Conservation (phyloP, 306 rosid genomes). For the Purshia tridentata region DNA sequence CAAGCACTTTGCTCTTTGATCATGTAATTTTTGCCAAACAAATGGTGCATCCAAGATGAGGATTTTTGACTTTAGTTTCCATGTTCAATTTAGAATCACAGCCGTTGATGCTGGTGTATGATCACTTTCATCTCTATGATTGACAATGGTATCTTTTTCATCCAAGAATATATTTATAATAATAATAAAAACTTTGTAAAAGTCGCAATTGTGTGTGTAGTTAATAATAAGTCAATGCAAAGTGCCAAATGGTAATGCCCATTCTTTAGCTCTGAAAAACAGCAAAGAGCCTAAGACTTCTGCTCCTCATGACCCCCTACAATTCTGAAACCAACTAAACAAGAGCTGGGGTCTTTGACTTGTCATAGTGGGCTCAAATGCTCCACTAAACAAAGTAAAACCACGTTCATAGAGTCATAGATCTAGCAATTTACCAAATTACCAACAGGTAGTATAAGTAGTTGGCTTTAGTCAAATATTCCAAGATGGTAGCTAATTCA, state of each 20-base stretch:
- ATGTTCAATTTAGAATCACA: neutral
- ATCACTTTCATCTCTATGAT: slow-evolving; percentile 14
- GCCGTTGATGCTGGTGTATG: neutral
- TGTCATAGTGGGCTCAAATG: too few relatives aligned
- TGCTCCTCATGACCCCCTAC: too few relatives aligned
- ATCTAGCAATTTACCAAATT: too few relatives aligned
- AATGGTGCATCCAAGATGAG: neutral
- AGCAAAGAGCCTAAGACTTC: neutral
- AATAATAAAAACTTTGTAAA: neutral
- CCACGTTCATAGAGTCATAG: too few relatives aligned
- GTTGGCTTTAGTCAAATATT: neutral
- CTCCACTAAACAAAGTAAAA: too few relatives aligned
- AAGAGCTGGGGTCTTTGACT: too few relatives aligned
- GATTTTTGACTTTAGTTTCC: neutral
- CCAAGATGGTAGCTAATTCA: neutral
- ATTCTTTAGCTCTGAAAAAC: neutral
- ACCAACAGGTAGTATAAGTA: too few relatives aligned
- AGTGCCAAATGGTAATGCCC: slow-evolving; percentile 1
- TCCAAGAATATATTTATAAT: neutral
- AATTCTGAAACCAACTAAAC: too few relatives aligned
- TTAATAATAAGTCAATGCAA: neutral
- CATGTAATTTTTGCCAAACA: neutral
- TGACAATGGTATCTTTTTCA: neutral
- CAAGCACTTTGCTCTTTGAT: neutral
- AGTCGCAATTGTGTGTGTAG: neutral